Evolutionary conservation across 306 rosid genomes (phyloP).

Genomic region (Glycyrrhiza uralensis): DNA sequence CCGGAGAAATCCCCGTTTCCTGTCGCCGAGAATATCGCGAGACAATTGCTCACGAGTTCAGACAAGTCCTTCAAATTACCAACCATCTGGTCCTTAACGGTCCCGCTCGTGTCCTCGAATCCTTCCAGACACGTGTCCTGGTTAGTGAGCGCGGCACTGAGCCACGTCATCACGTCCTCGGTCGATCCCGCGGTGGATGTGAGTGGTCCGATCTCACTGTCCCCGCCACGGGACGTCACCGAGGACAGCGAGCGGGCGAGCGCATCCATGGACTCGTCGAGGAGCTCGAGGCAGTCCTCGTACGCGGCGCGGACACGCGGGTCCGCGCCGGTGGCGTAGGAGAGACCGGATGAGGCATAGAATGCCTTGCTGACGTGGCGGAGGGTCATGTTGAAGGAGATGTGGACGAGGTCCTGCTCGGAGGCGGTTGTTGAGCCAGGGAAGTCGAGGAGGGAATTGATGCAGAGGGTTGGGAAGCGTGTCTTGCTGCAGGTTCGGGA

Average conservation of each 20-base stretch:
- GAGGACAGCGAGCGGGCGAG: conserved; percentile 46
- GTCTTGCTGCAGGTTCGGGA: conserved; percentile 77
- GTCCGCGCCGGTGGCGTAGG: conserved; percentile 30
- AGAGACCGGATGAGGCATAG: conserved; percentile 42
- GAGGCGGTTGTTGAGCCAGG: conserved; percentile 69
- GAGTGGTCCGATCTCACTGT: neutral
- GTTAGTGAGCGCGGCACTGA: conserved; percentile 73
- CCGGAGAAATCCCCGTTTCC: conserved; percentile 55
- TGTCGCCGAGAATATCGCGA: conserved; percentile 60
- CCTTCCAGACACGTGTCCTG: conserved; percentile 94
- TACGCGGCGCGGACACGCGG: conserved; percentile 48
- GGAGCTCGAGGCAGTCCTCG: conserved; percentile 75
- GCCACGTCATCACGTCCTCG: conserved; percentile 81
- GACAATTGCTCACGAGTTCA: conserved; percentile 70
- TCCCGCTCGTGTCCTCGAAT: conserved; percentile 38
- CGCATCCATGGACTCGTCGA: conserved; percentile 62
- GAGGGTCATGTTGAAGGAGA: conserved; percentile 83
- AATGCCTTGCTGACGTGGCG: conserved; percentile 63
- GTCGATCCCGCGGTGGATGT: neutral
- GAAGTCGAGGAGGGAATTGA: conserved; percentile 71
- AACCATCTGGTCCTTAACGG: conserved; percentile 47
- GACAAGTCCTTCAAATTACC: conserved; percentile 57
- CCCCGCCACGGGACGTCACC: neutral
- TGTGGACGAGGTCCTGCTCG: conserved; percentile 69
- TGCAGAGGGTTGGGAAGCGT: conserved; percentile 66